Conservation (phyloP, 2,329 filamentous ascomycete genomes). For the Chaetomium globosum region DNA sequence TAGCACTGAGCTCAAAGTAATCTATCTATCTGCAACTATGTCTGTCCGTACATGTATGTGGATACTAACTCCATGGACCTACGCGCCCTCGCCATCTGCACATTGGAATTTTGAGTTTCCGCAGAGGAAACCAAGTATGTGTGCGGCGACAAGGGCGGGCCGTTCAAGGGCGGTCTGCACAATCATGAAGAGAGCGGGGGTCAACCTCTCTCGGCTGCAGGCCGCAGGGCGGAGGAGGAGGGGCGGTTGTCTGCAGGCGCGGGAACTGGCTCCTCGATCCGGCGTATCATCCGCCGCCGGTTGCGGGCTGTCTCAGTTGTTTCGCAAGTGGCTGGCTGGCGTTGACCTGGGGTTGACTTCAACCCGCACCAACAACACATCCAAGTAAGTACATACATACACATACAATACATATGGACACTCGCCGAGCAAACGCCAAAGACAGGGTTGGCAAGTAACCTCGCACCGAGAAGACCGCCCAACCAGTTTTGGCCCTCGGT, state of each 20-base stretch:
- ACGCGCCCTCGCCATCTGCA: neutral
- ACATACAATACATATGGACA: neutral
- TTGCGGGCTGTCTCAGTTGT: constrained; percentile 2
- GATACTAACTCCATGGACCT: no score
- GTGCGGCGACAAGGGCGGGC: constrained; percentile 19
- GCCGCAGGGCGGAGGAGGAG: constrained; percentile 17
- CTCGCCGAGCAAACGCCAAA: neutral
- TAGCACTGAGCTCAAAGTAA: neutral
- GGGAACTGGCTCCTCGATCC: constrained; percentile 26
- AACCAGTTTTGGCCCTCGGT: neutral
- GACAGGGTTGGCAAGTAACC: neutral
- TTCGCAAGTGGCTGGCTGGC: neutral
- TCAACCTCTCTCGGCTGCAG: constrained; percentile 28
- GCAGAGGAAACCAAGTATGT: neutral
- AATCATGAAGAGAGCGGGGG: constrained; percentile 15
- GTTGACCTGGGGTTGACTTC: neutral
- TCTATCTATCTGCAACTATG: no score
- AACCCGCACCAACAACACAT: neutral
- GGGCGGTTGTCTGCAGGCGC: constrained; percentile 27
- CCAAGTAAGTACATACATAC: no score
- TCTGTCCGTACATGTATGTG: no score
- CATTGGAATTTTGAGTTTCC: constrained; percentile 1
- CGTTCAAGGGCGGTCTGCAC: constrained; percentile 25
- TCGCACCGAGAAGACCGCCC: neutral
- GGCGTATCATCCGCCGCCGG: constrained; percentile 17